These are phyloP conservation scores for Actinomortierella wolfii DNA, from an alignment of 371 early-diverging fungal genomes.

Conservation along the genomic window DNA sequence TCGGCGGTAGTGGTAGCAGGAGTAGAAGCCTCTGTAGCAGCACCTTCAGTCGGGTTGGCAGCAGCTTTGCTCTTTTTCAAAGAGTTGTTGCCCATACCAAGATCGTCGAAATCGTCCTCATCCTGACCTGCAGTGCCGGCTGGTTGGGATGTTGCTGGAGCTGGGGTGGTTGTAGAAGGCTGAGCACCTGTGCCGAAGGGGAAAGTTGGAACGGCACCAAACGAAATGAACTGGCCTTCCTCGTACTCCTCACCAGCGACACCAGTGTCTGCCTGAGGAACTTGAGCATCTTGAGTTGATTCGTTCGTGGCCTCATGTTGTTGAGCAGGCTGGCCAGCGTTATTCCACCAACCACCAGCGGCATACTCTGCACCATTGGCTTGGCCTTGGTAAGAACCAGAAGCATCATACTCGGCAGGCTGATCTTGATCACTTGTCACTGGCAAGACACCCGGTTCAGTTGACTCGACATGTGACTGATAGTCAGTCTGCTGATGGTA, in stretches of 20 bases:
- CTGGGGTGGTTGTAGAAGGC: conserved; percentile 7
- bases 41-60: conserved; percentile 9
- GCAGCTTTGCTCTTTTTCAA: conserved; percentile 42
- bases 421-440: conserved; percentile 24
- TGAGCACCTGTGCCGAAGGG: conserved; percentile 30
- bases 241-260: conserved; percentile 20
- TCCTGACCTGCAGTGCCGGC: conserved; percentile 12
- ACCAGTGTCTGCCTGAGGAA: conserved; percentile 7
- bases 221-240: conserved; percentile 40
- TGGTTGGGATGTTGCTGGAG: conserved; percentile 6
- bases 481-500: background rate
- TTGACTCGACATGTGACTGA: conserved; percentile 4
- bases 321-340: background rate
- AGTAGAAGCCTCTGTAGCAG: conserved; percentile 25
- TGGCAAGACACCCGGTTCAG: conserved; percentile 31
- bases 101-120: conserved; percentile 55
- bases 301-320: background rate
- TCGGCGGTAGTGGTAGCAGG: background rate
- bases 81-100: conserved; percentile 62
- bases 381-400: conserved; percentile 16
- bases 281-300: conserved; percentile 1
- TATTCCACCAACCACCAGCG: background rate
- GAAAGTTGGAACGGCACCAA: conserved; percentile 40
- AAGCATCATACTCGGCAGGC: conserved; percentile 9
- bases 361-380: conserved; percentile 16